phyloP scores from a whole-genome alignment of 2,329 filamentous ascomycete genomes.

The Alternaria novae-zelandiae region DNA sequence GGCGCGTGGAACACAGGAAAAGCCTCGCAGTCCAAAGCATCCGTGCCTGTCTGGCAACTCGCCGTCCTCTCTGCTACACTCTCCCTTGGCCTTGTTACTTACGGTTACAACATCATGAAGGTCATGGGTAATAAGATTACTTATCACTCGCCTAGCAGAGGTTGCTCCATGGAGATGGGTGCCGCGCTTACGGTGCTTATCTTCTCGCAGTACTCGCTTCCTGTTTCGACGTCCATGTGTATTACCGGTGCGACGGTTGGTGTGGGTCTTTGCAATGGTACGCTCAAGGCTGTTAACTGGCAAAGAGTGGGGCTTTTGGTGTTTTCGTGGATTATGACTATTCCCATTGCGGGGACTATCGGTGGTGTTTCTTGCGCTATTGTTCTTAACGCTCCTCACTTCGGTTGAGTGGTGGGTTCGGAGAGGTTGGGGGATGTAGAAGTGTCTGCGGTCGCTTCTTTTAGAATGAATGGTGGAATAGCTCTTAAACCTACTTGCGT shows the following conservation, averaged over 20 bases:
- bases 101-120: conserved; percentile 87
- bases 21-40: conserved; percentile 66
- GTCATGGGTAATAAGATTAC: conserved; percentile 68
- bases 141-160: conserved; percentile 9
- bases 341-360: conserved; percentile 66
- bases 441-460: too few species aligned
- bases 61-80: conserved; percentile 70
- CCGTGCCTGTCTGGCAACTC: conserved; percentile 77
- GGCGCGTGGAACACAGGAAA: conserved; percentile 62
- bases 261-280: conserved; percentile 78
- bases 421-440: accelerated
- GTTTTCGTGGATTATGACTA: conserved; percentile 69
- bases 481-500: background rate
- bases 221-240: conserved; percentile 73
- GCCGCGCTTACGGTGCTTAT: conserved; percentile 77
- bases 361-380: conserved; percentile 56
- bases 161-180: conserved; percentile 79
- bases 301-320: conserved; percentile 71
- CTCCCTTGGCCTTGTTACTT: conserved; percentile 71
- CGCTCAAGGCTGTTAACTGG: conserved; percentile 74
- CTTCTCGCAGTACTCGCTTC: conserved; percentile 76
- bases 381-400: conserved; percentile 66
- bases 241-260: conserved; percentile 81
- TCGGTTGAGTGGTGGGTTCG: background rate
- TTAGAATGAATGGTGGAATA: background rate